These are phyloP conservation scores for Diaporthe caulivora DNA, from an alignment of 2,329 filamentous ascomycete species.

Conservation along the genomic window DNA sequence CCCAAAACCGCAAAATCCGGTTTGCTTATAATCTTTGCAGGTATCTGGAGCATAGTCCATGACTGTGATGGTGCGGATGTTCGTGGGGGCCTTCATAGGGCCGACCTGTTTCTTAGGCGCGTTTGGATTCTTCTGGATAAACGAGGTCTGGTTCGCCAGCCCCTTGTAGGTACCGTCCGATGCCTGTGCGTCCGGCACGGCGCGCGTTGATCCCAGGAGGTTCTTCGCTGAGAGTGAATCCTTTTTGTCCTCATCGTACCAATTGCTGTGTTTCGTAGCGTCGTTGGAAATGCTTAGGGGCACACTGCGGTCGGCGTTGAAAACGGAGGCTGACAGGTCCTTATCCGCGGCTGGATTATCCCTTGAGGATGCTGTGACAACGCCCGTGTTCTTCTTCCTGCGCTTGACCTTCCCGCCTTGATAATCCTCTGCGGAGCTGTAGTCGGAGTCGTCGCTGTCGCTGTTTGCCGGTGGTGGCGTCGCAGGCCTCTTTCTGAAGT, in stretches of 20 bases:
- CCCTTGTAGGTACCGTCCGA: constrained; percentile 82
- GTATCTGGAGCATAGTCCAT: constrained; percentile 94
- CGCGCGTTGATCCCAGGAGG: constrained; percentile 69
- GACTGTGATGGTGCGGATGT: constrained; percentile 89
- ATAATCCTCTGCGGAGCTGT: constrained; percentile 82
- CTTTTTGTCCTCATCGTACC: constrained; percentile 82
- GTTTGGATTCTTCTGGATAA: constrained; percentile 85
- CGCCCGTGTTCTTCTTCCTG: constrained; percentile 75
- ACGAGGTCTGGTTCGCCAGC: constrained; percentile 76
- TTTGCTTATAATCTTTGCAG: constrained; percentile 81
- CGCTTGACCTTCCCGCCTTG: constrained; percentile 83
- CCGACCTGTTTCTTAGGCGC: constrained; percentile 79
- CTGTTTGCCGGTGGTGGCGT: constrained; percentile 76
- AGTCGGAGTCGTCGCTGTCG: constrained; percentile 65
- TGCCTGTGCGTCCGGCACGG: constrained; percentile 48
- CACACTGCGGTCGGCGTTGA: constrained; percentile 71
- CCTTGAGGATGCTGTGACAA: constrained; percentile 74
- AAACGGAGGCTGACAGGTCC: constrained; percentile 56
- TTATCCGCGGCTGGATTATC: constrained; percentile 52
- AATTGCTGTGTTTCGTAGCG: constrained; percentile 89
- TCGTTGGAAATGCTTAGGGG: constrained; percentile 80
- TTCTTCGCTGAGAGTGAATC: constrained; percentile 63
- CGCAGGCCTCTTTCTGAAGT: constrained; percentile 82
- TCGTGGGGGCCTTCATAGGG: constrained; percentile 88
- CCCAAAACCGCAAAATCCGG: constrained; percentile 72